Conservation (phyloP, 108 stramenopile genomes). For the Tribonema minus region DNA sequence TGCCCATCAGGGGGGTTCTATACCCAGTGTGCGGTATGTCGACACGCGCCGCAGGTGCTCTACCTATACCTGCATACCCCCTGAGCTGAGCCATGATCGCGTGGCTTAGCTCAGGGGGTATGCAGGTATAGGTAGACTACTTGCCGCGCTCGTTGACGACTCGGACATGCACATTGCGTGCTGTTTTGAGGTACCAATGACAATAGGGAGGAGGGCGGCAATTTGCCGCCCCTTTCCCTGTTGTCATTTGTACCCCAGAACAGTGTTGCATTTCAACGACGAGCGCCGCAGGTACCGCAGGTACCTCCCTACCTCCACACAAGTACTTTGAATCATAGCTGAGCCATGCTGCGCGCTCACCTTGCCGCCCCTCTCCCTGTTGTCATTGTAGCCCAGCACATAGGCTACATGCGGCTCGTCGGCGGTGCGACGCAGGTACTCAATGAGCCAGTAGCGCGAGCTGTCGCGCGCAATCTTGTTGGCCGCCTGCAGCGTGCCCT, state of each 20-base stretch:
- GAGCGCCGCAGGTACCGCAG: too few species aligned
- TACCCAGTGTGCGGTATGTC: not conserved
- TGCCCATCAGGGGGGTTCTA: not conserved
- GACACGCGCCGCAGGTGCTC: not conserved
- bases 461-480: constrained; percentile 7
- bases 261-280: too few species aligned
- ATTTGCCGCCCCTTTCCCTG: constrained; percentile 24
- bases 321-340: too few species aligned
- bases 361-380: constrained; percentile 27
- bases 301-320: too few species aligned
- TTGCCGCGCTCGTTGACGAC: too few species aligned
- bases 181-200: too few species aligned
- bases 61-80: not conserved
- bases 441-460: constrained; percentile 14
- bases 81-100: not conserved
- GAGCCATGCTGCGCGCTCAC: too few species aligned
- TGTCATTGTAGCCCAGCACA: constrained; percentile 18
- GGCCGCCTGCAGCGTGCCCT: not conserved
- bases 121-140: not conserved
- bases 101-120: not conserved
- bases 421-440: not conserved
- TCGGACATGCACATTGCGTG: too few species aligned
- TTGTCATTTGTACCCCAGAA: constrained; percentile 9
- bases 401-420: not conserved
- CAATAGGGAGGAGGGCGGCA: not conserved